These are phyloP conservation scores for Zoysia matrella DNA, from an alignment of 202 grass and related monocot genomes.

Conservation along the genomic window DNA sequence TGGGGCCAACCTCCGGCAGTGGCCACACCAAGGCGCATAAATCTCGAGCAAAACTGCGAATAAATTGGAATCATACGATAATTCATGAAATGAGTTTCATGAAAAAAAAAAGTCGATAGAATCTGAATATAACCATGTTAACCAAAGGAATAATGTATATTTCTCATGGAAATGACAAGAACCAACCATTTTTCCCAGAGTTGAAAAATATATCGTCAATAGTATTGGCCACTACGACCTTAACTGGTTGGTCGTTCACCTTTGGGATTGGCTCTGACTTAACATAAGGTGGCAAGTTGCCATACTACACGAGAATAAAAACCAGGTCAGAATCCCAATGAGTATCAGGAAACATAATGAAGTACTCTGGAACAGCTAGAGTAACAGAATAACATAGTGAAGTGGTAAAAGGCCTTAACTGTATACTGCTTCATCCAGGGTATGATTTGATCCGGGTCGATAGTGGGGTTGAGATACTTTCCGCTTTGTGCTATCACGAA, in stretches of 20 bases:
- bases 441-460: constrained; percentile 71
- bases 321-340: constrained; percentile 29
- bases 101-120: not conserved
- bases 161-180: not conserved
- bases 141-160: not conserved
- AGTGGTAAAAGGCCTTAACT: constrained; percentile 62
- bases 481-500: constrained; percentile 60
- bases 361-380: constrained; percentile 30
- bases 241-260: constrained; percentile 72
- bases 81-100: not conserved
- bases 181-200: constrained; percentile 87
- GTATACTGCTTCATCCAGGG: constrained; percentile 81
- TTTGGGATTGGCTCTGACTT: constrained; percentile 88
- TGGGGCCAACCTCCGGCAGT: constrained; percentile 78
- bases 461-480: constrained; percentile 84
- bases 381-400: constrained; percentile 23
- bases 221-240: constrained; percentile 77
- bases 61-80: not conserved
- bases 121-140: not conserved
- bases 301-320: constrained; percentile 60
- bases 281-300: constrained; percentile 64
- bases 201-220: constrained; percentile 72
- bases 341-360: constrained; percentile 18
- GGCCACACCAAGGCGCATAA: constrained; percentile 91
- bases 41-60: constrained; percentile 78